Evolutionary conservation across 2,329 filamentous ascomycete species (phyloP).

Genomic region (Claviceps africana): DNA sequence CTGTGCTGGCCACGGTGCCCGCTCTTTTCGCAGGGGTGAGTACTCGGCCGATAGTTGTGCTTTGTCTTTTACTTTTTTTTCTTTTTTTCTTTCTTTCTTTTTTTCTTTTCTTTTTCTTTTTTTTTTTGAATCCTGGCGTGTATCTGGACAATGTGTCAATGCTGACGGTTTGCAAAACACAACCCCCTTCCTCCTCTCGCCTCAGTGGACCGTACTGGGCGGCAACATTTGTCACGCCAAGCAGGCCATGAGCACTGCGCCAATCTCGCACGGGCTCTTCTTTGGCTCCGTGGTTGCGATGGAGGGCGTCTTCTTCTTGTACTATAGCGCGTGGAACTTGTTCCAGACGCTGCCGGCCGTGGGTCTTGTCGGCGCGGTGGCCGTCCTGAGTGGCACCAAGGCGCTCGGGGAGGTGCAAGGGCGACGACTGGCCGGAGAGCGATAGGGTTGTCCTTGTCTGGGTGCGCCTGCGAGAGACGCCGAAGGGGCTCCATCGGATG

Average conservation of each 20-base stretch:
- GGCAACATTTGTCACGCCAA: conserved; percentile 68
- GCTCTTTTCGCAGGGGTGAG: conserved; percentile 53
- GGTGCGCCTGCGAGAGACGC: no score
- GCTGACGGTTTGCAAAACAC: conserved; percentile 14
- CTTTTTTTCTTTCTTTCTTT: no score
- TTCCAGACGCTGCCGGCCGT: conserved; percentile 76
- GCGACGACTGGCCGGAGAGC: conserved; percentile 63
- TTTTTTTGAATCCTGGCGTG: no score
- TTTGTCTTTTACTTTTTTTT: no score
- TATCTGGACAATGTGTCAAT: no score
- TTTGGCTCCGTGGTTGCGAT: conserved; percentile 76
- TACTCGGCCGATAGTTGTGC: no score
- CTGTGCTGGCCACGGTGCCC: conserved; percentile 61
- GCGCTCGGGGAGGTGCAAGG: conserved; percentile 88
- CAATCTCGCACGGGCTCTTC: conserved; percentile 71
- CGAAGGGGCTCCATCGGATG: no score
- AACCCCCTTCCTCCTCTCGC: no score
- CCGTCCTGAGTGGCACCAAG: conserved; percentile 77
- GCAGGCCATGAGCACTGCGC: conserved; percentile 61
- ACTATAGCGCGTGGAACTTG: conserved; percentile 84
- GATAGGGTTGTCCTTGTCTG: conserved; percentile 22
- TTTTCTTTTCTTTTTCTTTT: not conserved
- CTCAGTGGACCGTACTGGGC: conserved; percentile 66
- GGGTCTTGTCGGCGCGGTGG: conserved; percentile 50
- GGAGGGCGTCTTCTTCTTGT: conserved; percentile 86